These are phyloP conservation scores for Saturnispora gosingensis DNA, from an alignment of 805 yeast genomes.

Conservation along the genomic window DNA sequence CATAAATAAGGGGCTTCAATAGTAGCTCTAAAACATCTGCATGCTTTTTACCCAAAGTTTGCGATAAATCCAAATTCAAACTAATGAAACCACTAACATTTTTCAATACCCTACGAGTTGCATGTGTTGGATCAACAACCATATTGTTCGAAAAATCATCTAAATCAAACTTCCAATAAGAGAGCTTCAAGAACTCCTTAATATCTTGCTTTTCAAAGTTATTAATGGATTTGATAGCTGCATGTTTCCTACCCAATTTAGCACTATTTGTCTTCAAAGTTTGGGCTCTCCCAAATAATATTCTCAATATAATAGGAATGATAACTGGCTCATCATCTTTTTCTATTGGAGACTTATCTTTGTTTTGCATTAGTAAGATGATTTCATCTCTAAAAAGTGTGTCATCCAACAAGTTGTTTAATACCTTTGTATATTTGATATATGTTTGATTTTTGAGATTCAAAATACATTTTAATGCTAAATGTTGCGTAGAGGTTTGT, in stretches of 20 bases:
- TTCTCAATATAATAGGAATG: conserved; percentile 66
- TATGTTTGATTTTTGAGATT: conserved; percentile 52
- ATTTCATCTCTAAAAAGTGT: conserved; percentile 80
- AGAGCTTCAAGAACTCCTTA: conserved; percentile 50
- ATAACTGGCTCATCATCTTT: conserved; percentile 47
- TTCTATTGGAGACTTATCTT: conserved; percentile 47
- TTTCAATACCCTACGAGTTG: conserved; percentile 32
- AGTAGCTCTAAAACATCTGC: conserved; percentile 39
- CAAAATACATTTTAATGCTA: conserved; percentile 61
- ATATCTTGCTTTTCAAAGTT: conserved; percentile 45
- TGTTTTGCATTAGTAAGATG: conserved; percentile 46
- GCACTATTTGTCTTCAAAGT: conserved; percentile 56
- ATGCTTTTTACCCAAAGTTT: conserved; percentile 50
- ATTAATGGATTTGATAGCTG: conserved; percentile 57
- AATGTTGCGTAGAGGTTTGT: conserved; percentile 52
- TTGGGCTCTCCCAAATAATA: conserved; percentile 82
- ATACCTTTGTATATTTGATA: conserved; percentile 61
- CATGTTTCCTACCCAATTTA: conserved; percentile 62
- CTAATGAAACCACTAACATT: conserved; percentile 58
- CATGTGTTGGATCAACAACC: conserved; percentile 16
- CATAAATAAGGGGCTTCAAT: conserved; percentile 48
- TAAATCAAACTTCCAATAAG: conserved; percentile 44
- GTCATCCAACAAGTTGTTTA: conserved; percentile 72
- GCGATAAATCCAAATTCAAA: conserved; percentile 45
- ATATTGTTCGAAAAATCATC: conserved; percentile 24